Percentiles rank a stretch among this genome's conserved stretches.
phyloP scores from a whole-genome alignment of 78 protist species.

The Dictyostelium capitatum region DNA sequence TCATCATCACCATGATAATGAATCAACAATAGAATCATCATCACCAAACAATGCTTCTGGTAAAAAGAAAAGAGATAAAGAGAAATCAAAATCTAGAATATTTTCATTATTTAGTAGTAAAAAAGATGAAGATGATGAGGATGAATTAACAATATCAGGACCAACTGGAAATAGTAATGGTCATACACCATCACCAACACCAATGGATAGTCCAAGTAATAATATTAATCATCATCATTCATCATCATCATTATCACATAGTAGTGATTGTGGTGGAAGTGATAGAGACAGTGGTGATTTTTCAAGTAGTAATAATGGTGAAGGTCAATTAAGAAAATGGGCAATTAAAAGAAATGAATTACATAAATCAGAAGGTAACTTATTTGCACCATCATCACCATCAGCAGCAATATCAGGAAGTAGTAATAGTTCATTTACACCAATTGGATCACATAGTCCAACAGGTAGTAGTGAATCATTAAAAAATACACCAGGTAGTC shows the following conservation, averaged over 20 bases:
- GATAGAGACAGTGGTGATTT: not conserved
- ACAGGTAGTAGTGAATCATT: slow-evolving; percentile 23
- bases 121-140: slow-evolving; percentile 21
- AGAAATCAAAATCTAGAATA: slow-evolving; percentile 34
- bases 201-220: not conserved
- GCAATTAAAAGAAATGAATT: slow-evolving; percentile 64
- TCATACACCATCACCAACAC: not conserved
- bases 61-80: slow-evolving; percentile 33
- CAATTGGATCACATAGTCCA: slow-evolving; percentile 2
- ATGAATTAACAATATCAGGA: slow-evolving; percentile 29
- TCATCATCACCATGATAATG: too few relatives aligned
- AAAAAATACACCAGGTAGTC: not conserved
- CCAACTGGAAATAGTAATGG: not conserved
- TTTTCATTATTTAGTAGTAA: slow-evolving; percentile 41
- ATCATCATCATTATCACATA: not conserved
- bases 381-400: slow-evolving; percentile 31
- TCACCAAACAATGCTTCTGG: not conserved
- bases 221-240: not conserved
- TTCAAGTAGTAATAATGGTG: not conserved
- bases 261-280: not conserved
- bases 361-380: slow-evolving; percentile 8
- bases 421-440: not conserved
- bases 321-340: slow-evolving; percentile 68
- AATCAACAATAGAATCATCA: not conserved
- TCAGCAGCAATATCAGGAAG: not conserved